phyloP scores from a whole-genome alignment of 2,329 filamentous ascomycete species.

The Parascedosporium putredinis region DNA sequence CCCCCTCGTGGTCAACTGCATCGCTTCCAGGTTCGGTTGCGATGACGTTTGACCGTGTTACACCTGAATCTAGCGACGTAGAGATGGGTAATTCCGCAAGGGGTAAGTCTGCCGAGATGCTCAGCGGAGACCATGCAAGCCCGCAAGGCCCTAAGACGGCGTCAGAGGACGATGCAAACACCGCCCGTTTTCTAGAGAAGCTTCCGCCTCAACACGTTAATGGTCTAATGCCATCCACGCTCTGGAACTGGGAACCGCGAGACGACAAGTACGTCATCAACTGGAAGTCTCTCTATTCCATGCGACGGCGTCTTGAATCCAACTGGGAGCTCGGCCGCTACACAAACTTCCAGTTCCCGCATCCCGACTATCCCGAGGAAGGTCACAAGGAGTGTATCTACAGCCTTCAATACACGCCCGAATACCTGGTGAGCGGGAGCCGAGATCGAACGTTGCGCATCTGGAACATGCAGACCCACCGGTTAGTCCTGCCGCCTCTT shows the following conservation, averaged over 20 bases:
- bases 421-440: constrained; percentile 87
- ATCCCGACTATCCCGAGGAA: constrained; percentile 68
- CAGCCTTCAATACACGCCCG: constrained; percentile 77
- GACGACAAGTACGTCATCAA: constrained; percentile 57
- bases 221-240: constrained; percentile 10
- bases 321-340: constrained; percentile 85
- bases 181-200: background rate
- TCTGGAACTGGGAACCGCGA: constrained; percentile 40
- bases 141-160: background rate
- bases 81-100: background rate
- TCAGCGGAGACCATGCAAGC: background rate
- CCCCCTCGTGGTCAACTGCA: constrained; percentile 11
- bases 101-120: background rate
- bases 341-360: constrained; percentile 81
- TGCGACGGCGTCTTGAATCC: constrained; percentile 71
- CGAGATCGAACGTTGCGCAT: constrained; percentile 79
- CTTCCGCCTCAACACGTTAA: constrained; percentile 2
- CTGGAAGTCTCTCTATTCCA: constrained; percentile 88
- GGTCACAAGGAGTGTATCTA: constrained; percentile 91
- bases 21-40: background rate
- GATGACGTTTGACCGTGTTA: background rate
- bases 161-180: background rate
- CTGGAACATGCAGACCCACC: constrained; percentile 77
- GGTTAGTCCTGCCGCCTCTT: constrained; percentile 65
- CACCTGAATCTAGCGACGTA: background rate